Base-by-base conservation (phyloP, 495 filamentous ascomycete species). In the Clavariopsis aquatica region DNA sequence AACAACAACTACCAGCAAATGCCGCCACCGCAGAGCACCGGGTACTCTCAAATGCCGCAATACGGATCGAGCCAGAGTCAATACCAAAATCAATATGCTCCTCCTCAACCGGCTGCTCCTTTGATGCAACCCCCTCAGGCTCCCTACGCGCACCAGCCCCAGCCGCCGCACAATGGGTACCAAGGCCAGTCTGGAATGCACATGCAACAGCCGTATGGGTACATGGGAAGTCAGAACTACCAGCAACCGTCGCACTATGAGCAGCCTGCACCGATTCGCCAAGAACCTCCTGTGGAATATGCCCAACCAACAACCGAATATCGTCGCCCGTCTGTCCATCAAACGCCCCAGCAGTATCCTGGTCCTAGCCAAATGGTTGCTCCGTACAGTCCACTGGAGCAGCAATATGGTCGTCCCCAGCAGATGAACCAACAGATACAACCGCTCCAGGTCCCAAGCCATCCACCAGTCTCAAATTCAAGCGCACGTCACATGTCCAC, bases 101-200 rank as follows among this genome's bases (percentile, higher is more conserved):
- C 71, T 46, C 64, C 58, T 12, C 72, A 68, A 47, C 65, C 64
- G n/a, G 41, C 57, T 17, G 36, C 70, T 36, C 54, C 64, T 8
- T 55, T 70, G 41, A 73, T 77, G 73, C 74, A 76, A 57, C 70
- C 74, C 17, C 72, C 74, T 19, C 74, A 74, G 23, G 54, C 62
- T 17, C 69, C 64, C 3, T 73, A 73, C 28, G 49, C 62, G 45
- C 61, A 68, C 58, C 62, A 64, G 60, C 20, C 66, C n/a, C 70
- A 71, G 17, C 70, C 68, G 28, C 29, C 36, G 43, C 66, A 65
- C 23, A 64, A 59, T 55, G 53, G 31, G 53, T 73, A 70, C 66
- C 65, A 36, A 56, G 62, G 19, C 36, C 74, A 71, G 34, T 43
- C 63, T 60, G 46, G 45, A 28, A 77, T 71, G 66, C 65, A 66